These are phyloP conservation scores for Elsinoe batatas DNA, from an alignment of 2,329 filamentous ascomycete species.

Conservation along the genomic window DNA sequence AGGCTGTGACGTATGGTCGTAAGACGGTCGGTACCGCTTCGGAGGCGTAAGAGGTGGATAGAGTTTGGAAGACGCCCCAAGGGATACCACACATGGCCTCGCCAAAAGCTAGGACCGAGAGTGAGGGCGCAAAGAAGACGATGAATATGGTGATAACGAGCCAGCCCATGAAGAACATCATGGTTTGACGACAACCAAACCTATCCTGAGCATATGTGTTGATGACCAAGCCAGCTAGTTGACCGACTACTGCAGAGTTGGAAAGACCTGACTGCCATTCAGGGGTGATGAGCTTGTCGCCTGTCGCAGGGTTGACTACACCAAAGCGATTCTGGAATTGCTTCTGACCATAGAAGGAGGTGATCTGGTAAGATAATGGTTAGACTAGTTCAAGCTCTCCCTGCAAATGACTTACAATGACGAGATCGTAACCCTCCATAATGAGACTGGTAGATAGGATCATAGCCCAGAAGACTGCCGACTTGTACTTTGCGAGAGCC, in stretches of 20 bases:
- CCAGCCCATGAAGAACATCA: conserved; percentile 45
- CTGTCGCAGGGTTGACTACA: conserved; percentile 23
- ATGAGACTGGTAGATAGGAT: conserved; percentile 25
- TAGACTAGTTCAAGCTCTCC: conserved; percentile 18
- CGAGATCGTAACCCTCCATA: conserved; percentile 29
- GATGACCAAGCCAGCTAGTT: conserved; percentile 56
- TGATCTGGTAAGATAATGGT: conserved; percentile 17
- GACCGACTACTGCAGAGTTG: conserved; percentile 50
- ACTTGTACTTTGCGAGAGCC: conserved; percentile 59
- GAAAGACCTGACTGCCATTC: conserved; percentile 47
- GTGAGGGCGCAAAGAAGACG: conserved; percentile 41
- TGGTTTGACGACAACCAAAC: conserved; percentile 36
- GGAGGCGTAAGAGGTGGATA: conserved; percentile 47
- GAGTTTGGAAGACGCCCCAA: conserved; percentile 53
- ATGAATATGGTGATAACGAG: conserved; percentile 35
- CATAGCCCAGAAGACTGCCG: conserved; percentile 26
- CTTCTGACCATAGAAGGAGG: conserved; percentile 14
- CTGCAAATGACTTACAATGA: neutral
- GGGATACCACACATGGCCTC: conserved; percentile 49
- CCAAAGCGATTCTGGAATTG: conserved; percentile 31
- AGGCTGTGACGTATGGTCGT: conserved; percentile 46
- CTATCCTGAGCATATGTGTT: conserved; percentile 56
- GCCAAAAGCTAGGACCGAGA: conserved; percentile 35
- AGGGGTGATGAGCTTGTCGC: conserved; percentile 39
- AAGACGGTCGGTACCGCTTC: conserved; percentile 48